Evolutionary conservation across 2,329 filamentous ascomycete species (phyloP).

Genomic region (Colletotrichum plurivorum): DNA sequence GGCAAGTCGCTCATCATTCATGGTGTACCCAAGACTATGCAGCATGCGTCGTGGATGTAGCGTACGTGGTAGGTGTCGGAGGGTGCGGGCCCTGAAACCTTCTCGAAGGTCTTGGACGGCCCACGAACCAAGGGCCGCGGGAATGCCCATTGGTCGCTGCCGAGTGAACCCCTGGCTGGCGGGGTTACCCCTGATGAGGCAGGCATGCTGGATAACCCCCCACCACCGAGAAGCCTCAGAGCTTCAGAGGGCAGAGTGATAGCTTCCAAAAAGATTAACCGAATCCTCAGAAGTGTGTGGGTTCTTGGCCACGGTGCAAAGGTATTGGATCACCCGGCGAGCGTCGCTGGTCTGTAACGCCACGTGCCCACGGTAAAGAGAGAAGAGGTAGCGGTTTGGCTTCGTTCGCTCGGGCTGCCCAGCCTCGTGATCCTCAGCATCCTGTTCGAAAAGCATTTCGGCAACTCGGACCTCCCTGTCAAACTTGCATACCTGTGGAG

Average conservation of each 20-base stretch:
- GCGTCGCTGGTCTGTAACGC: conserved; percentile 20
- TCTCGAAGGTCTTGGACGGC: conserved; percentile 40
- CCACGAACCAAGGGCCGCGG: conserved; percentile 37
- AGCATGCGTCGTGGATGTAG: conserved; percentile 29
- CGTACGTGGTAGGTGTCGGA: conserved; percentile 14
- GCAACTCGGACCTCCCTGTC: conserved; percentile 2
- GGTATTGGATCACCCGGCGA: conserved; percentile 9
- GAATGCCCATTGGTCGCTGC: conserved; percentile 39
- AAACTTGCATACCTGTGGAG: conserved; percentile 5
- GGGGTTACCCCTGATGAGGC: conserved; percentile 19
- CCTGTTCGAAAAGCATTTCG: conserved; percentile 18
- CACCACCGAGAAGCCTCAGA: conserved; percentile 34
- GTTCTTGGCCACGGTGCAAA: conserved; percentile 6
- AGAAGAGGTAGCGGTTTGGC: conserved; percentile 5
- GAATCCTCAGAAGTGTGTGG: conserved; percentile 28
- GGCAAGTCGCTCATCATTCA: conserved; percentile 35
- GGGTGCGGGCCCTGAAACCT: conserved; percentile 41
- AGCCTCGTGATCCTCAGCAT: conserved; percentile 13
- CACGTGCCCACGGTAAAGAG: conserved; percentile 31
- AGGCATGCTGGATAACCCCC: not conserved
- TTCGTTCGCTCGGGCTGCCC: conserved; percentile 11
- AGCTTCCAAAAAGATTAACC: conserved; percentile 25
- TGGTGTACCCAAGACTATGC: conserved; percentile 33
- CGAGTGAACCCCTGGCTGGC: conserved; percentile 16
- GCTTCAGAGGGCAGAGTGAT: conserved; percentile 7